These are phyloP conservation scores for Aureobasidium musti DNA, from an alignment of 2,329 filamentous ascomycete genomes.

Conservation along the genomic window DNA sequence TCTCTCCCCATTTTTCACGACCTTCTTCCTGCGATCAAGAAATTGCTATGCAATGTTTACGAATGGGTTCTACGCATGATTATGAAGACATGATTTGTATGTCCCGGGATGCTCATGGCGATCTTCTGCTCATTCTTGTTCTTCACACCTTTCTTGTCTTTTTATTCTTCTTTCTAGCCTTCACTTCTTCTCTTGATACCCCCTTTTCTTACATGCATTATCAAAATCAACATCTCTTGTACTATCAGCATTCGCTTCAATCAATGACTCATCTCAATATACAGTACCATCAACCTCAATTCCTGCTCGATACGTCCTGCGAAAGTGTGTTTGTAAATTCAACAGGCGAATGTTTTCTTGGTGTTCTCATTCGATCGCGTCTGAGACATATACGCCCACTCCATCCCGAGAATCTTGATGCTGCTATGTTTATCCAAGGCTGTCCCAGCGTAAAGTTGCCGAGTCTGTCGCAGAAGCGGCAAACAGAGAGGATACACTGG, in stretches of 20 bases:
- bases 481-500: too few relatives aligned
- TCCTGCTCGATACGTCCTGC: neutral
- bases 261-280: too few relatives aligned
- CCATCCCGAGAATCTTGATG: too few relatives aligned
- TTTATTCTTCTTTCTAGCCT: neutral
- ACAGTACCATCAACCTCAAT: neutral
- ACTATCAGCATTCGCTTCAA: neutral
- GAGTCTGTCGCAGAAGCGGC: too few relatives aligned
- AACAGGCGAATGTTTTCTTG: too few relatives aligned
- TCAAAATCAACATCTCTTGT: constrained; percentile 1
- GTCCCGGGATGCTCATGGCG: neutral
- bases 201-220: neutral
- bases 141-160: too few relatives aligned
- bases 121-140: neutral
- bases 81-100: constrained; percentile 6
- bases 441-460: too few relatives aligned
- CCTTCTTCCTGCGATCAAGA: neutral
- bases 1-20: neutral
- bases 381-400: too few relatives aligned
- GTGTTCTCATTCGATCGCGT: too few relatives aligned
- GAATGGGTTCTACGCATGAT: neutral
- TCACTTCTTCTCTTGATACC: constrained; percentile 9
- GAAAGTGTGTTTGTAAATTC: too few relatives aligned
- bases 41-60: constrained; percentile 1
- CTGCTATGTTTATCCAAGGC: too few relatives aligned